Conservation (phyloP, 306 rosid species). For the Fragaria iinumae region DNA sequence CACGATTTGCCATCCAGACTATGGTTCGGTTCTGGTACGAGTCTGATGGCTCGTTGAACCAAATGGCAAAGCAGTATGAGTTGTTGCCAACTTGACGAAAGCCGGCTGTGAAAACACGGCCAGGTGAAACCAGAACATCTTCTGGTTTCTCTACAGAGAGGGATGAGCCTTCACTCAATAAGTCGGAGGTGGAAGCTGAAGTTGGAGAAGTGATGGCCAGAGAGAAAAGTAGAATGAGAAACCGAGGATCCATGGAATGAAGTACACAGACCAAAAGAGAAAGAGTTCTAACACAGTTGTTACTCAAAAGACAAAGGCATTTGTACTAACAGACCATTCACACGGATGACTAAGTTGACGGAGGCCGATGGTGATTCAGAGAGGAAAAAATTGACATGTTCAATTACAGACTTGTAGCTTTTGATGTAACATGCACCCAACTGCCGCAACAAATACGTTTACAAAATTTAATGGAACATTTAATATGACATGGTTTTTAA, state of each 20-base stretch:
- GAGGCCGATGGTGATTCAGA: neutral
- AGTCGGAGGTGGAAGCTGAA: conserved; percentile 28
- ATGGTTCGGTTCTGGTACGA: conserved; percentile 12
- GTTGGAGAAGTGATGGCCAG: conserved; percentile 6
- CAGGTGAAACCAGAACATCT: conserved; percentile 33
- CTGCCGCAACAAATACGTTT: neutral
- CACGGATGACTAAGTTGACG: neutral
- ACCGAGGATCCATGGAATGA: conserved; percentile 16
- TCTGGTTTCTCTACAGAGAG: conserved; percentile 33
- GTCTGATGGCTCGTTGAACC: conserved; percentile 35
- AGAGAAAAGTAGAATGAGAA: conserved; percentile 22
- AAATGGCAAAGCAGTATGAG: conserved; percentile 56
- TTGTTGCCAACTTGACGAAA: conserved; percentile 44
- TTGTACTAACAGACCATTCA: neutral
- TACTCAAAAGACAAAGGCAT: neutral
- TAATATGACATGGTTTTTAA: neutral
- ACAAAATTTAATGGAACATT: neutral
- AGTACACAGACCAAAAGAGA: neutral
- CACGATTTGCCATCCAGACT: conserved; percentile 58
- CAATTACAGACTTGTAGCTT: neutral
- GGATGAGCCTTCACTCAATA: conserved; percentile 34
- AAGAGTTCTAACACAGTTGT: neutral
- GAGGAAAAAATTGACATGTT: neutral
- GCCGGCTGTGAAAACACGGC: conserved; percentile 45
- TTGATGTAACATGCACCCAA: neutral